Base-by-base conservation (phyloP, 192 early-diverging fungal genomes). In the Geranomyces variabilis region DNA sequence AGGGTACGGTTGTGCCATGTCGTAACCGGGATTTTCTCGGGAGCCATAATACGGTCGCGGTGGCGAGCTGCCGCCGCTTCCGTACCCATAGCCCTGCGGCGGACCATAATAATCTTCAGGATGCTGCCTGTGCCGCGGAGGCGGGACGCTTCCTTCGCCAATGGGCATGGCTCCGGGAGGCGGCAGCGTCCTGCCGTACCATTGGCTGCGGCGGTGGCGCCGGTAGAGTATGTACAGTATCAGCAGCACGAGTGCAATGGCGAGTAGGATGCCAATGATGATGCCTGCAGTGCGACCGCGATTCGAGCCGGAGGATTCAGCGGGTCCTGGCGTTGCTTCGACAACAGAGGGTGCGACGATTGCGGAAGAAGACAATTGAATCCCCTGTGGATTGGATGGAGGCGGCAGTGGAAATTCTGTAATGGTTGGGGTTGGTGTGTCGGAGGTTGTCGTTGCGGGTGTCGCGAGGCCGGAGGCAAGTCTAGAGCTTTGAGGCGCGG, bases 101-200 rank as follows among this genome's bases (percentile, higher is more conserved):
- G 24, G 36, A 41, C 36, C 58, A 34, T 31, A 60, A 34, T 60
- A 33, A 8, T 33, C 29, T 17, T 60, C 28, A 34, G 22, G 58
- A 60, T 33, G 22, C 29, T 60, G 29, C 24, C 58, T 28, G 28
- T 26, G 58, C 15, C 58, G 58, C 21, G 58, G 29, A 8, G 58
- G 58, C 17, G 28, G 58, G 4, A 26, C 58, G 58, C 7, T 53
- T n/a, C 58, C 58, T 60, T 60, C 58, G 28, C 58, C 29, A 6
- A 60, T 60, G 22, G 58, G 21, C 3, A 33, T 1, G 2, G 31
- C 29, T 10, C 31, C 28, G 51, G 48, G 65, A 15, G 65, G 55
- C 31, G 66, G 66, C 22, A 68, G 33, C 24, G 63, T 41, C 21
- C 19, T 15, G 21, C 21, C 55, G 33, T 68, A 68, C 66, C 66